Base-by-base conservation (phyloP, 2,329 filamentous ascomycete species). In the Cercospora sojina region DNA sequence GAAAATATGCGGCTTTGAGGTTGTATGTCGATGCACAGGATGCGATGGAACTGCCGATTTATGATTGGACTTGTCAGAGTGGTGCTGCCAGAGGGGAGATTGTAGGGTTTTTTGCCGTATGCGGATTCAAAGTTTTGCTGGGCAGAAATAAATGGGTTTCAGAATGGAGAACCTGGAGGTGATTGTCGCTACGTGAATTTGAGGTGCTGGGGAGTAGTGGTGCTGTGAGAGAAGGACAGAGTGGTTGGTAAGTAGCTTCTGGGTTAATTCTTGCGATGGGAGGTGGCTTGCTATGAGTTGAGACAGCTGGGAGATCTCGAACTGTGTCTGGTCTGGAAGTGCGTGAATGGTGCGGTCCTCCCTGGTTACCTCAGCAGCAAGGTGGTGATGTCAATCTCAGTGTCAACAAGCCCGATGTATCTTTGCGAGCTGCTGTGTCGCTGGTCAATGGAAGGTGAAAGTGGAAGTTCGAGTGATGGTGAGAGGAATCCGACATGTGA, bases 401-500 rank as follows among this genome's bases (percentile, higher is more conserved):
- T n/a, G n/a, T n/a, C n/a, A n/a, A n/a, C n/a, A n/a, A n/a, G n/a
- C n/a, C n/a, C n/a, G n/a, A n/a, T n/a, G n/a, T n/a, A n/a, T n/a
- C n/a, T n/a, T n/a, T n/a, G n/a, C n/a, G n/a, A n/a, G n/a, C n/a
- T n/a, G n/a, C n/a, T n/a, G n/a, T n/a, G n/a, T n/a, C n/a, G n/a
- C n/a, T n/a, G n/a, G n/a, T n/a, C n/a, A n/a, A 41, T 41, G 2
- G 2, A 41, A 41, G 35, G 16, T 41, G 35, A n/a, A n/a, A 41
- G 35, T 41, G 35, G 16, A n/a, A 41, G 16, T 41, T 41, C 35
- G n/a, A 23, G 43, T 49, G 20, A 49, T 23, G 18, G 38, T 43
- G 43, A 49, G 43, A 49, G 25, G 20, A 25, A 2, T 9, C 18
- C 3, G 7, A 78, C 79, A 58, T 31, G 55, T 38, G 55, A 58